Evolutionary conservation across 75 land plant genomes (phyloP), one percentile per base, ranked within the genome.

Genomic region (Selaginella moellendorffii): DNA sequence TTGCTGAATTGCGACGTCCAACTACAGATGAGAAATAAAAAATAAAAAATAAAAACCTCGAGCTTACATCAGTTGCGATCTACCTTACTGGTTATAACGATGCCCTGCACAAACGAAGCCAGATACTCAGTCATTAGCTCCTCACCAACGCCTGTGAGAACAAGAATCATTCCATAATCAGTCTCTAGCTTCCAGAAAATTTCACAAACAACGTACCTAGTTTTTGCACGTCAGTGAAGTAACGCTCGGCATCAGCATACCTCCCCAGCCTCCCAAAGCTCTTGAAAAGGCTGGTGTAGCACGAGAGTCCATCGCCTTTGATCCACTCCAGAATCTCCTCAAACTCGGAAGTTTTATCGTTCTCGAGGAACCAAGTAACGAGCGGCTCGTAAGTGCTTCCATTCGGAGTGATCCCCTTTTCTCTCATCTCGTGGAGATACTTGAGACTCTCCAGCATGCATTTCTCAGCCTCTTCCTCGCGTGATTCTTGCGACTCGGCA

Each of bases 261-360:
- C 24, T 56, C 21, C 24, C 24, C 5, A 56, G 24, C 19, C 9
- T 19, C 8, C 59, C 59, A 56, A 56, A 25, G 59, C 24, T 21
- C 24, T 56, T 56, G 24, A 56, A 56, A 5, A 56, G 24, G 24
- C 59, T 21, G n/a, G 59, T 56, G 9, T 21, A 56, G 59, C 59
- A 56, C 5, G 59, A 8, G 21, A 56, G n/a, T 19, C 23, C 21
- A 25, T 56, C 59, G 19, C n/a, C 59, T n/a, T 21, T 19, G 9
- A 56, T 56, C 59, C 59, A 56, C 23, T 56, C 59, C 21, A 56
- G 17, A 19, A 56, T 19, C 59, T 56, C 59, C 5, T 56, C 59
- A 56, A 56, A 25, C 59, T 56, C 59, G n/a, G 25, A 21, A 2
- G 59, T 21, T n/a, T 56, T 56, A 2, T 56, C 59, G 21, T 56